phyloP scores from a whole-genome alignment of 2,329 filamentous ascomycete genomes.

The Emydomyces testavorans region DNA sequence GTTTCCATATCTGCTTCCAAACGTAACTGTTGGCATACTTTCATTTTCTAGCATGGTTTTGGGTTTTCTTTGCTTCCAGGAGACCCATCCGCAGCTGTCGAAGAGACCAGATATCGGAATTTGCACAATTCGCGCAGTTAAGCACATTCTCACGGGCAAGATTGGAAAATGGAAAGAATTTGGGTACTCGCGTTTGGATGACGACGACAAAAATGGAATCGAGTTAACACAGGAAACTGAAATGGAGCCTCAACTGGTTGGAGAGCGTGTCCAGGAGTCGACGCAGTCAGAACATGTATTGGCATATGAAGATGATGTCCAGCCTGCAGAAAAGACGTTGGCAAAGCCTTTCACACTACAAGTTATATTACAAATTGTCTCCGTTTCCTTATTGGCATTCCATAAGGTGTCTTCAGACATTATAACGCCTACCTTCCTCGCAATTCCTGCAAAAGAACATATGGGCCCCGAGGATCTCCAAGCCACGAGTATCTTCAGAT shows the following conservation, averaged over 20 bases:
- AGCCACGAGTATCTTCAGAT: not conserved
- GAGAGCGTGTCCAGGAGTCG: not conserved
- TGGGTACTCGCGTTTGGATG: not conserved
- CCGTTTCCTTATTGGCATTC: slow-evolving; percentile 9
- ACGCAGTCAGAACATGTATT: not conserved
- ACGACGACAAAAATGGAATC: not conserved
- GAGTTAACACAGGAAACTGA: not conserved
- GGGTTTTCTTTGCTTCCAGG: slow-evolving; percentile 10
- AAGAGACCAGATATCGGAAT: not conserved
- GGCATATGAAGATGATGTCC: not conserved
- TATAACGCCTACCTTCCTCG: slow-evolving; percentile 10
- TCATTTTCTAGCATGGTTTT: not conserved
- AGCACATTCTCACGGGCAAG: not conserved
- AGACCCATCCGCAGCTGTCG: slow-evolving; percentile 12
- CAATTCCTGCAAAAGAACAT: not conserved
- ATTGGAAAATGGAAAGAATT: not conserved
- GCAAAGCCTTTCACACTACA: slow-evolving; percentile 1
- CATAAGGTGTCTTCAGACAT: slow-evolving; percentile 12
- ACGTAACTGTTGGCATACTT: slow-evolving; percentile 4
- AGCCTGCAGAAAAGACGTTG: not conserved
- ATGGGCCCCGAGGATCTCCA: not conserved
- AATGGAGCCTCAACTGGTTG: not conserved
- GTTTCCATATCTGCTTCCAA: slow-evolving; percentile 13
- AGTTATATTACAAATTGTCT: slow-evolving; percentile 12
- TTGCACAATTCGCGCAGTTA: not conserved